Base-by-base conservation (phyloP, 306 rosid genomes). In the Urtica urens region DNA sequence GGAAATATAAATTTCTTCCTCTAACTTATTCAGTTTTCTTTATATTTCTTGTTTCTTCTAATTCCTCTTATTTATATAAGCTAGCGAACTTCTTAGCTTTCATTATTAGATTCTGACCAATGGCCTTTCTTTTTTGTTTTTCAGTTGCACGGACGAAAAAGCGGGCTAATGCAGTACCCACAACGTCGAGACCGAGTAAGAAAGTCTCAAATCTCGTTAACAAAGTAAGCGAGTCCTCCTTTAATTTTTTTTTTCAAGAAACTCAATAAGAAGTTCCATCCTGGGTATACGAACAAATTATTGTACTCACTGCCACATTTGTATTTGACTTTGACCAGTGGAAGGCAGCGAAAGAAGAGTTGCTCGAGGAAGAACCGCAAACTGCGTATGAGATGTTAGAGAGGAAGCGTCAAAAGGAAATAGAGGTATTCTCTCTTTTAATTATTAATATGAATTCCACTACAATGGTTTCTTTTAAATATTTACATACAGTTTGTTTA, bases 291-390 rank as follows among this genome's bases (percentile, higher is more conserved):
- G n/a, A n/a, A n/a, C n/a, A n/a, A n/a, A n/a, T n/a, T n/a, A n/a
- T n/a, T n/a, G n/a, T n/a, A 15, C 13, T 20, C 11, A 10, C 3
- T 41, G 8, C 31, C 10, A 33, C 25, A 28, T 59, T 54, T 35
- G 37, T 53, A 71, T 37, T 57, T 50, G n/a, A n/a, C n/a, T n/a
- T n/a, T n/a, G n/a, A n/a, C 39, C 56, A 85, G 99, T 85, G 99
- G 99, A 92, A 79, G 62, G 99, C 96, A 56, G 99, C 99, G 15
- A 92, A 92, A 73, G 99, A 92, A 73, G 96, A 92, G 66, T 44
- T 86, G 66, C 93, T 71, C 48, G 93, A 92, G 81, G 84, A 81
- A 63, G 99, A 92, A 58, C 87, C 96, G 12, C 77, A 73, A 46
- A 72, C 76, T 63, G 70, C 81, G 26, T 75, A 64, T 10, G 99